These are phyloP conservation scores for Aspergillus fumigatus DNA, from an alignment of 2,329 filamentous ascomycete genomes.

Conservation along the genomic window DNA sequence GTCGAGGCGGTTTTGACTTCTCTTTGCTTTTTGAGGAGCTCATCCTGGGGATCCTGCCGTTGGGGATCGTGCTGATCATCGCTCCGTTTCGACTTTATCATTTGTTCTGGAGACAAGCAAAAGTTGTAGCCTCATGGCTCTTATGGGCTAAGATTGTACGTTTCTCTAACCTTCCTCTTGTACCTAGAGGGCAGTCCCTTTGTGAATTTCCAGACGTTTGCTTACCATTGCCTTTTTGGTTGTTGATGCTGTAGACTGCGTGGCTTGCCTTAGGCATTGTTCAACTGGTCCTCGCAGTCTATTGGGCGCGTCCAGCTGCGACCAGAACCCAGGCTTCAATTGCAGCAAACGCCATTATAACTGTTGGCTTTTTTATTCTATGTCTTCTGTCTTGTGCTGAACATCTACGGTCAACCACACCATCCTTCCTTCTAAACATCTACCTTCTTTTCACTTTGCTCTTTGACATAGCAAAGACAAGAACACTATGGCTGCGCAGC, in stretches of 20 bases:
- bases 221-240: conserved; percentile 4
- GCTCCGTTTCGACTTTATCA: conserved; percentile 33
- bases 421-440: conserved; percentile 45
- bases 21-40: conserved; percentile 45
- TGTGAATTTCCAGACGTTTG: neutral
- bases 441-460: conserved; percentile 45
- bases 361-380: conserved; percentile 29
- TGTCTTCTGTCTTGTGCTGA: conserved; percentile 44
- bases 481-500: conserved; percentile 42
- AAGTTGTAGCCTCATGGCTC: conserved; percentile 30
- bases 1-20: conserved; percentile 42
- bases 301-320: conserved; percentile 32
- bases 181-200: neutral
- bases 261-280: conserved; percentile 30
- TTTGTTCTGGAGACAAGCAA: conserved; percentile 30
- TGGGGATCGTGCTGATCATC: conserved; percentile 32
- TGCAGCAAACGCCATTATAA: conserved; percentile 27
- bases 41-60: conserved; percentile 35
- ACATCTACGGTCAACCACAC: conserved; percentile 42
- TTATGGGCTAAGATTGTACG: conserved; percentile 34
- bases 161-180: conserved; percentile 6
- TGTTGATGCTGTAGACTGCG: conserved; percentile 18
- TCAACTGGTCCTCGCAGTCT: conserved; percentile 34
- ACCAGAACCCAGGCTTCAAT: conserved; percentile 33
- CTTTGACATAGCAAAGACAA: conserved; percentile 44